Percentiles rank a stretch among this genome's conserved stretches.
These are phyloP conservation scores for Ochetophila trinervis DNA, from an alignment of 306 rosid genomes.

Conservation along the genomic window DNA sequence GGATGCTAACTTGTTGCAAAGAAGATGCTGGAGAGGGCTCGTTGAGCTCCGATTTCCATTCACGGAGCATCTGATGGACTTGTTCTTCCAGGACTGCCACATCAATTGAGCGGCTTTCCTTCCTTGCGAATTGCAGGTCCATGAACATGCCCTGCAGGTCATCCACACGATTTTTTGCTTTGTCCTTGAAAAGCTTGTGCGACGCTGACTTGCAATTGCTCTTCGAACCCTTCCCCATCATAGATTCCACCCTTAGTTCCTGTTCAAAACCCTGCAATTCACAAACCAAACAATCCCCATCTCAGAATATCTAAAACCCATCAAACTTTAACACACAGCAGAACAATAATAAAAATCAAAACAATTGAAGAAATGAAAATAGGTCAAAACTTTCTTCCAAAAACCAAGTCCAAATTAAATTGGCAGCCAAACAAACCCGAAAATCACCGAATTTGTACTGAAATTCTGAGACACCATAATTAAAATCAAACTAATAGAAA, in stretches of 20 bases:
- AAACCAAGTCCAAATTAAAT: not conserved
- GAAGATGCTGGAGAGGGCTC: conserved; percentile 97
- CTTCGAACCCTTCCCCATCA: conserved; percentile 88
- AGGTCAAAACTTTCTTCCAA: not conserved
- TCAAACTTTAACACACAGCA: too few species aligned
- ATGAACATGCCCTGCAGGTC: conserved; percentile 82
- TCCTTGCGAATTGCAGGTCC: conserved; percentile 92
- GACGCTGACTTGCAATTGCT: conserved; percentile 88
- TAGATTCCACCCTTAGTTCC: conserved; percentile 31
- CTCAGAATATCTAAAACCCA: conserved; percentile 22
- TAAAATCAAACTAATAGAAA: not conserved
- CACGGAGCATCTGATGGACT: conserved; percentile 99
- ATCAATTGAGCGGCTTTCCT: conserved; percentile 87
- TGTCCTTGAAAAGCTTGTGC: conserved; percentile 89
- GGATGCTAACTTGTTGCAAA: conserved; percentile 79
- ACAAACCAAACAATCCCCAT: conserved; percentile 23
- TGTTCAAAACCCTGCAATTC: conserved; percentile 35
- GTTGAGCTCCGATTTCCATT: conserved; percentile 95
- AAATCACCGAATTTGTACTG: not conserved
- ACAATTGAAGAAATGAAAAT: not conserved
- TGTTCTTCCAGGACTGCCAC: conserved; percentile 87
- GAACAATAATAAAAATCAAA: not conserved
- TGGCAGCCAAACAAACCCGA: not conserved
- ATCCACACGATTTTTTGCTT: conserved; percentile 95
- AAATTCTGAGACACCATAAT: not conserved